A percentile compares a stretch with the other conserved stretches of the same genome.
These are phyloP conservation scores for Aureobasidium vineae DNA, from an alignment of 2,329 filamentous ascomycete species.

Conservation along the genomic window DNA sequence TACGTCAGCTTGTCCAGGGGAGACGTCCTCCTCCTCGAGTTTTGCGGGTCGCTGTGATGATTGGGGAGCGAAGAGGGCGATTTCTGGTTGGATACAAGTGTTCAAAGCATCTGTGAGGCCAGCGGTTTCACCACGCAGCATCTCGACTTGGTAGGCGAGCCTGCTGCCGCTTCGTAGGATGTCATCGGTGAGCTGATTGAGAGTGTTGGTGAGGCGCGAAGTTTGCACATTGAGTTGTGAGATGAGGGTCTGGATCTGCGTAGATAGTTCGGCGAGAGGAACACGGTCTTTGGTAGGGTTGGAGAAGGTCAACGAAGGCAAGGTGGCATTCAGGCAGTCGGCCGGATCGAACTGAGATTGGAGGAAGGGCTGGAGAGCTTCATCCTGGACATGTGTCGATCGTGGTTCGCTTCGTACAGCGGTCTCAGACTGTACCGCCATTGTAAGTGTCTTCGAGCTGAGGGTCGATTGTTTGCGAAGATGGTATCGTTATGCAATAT, in stretches of 20 bases:
- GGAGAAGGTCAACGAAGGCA: constrained; percentile 64
- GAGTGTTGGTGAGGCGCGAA: constrained; percentile 71
- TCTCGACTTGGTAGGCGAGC: constrained; percentile 90
- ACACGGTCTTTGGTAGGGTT: constrained; percentile 42
- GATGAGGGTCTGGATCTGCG: constrained; percentile 78
- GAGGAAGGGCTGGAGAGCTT: constrained; percentile 72
- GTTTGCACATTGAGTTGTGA: constrained; percentile 88
- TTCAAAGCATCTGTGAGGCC: constrained; percentile 75
- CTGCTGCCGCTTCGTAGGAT: constrained; percentile 86
- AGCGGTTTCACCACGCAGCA: constrained; percentile 82
- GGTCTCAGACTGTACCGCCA: constrained; percentile 26
- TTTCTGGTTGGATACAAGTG: constrained; percentile 68
- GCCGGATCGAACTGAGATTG: constrained; percentile 75
- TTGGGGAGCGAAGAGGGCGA: constrained; percentile 62
- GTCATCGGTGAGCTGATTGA: constrained; percentile 91
- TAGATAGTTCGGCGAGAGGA: constrained; percentile 71
- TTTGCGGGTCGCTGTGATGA: background rate
- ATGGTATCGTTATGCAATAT: background rate
- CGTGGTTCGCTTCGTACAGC: constrained; percentile 32
- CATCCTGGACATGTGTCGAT: constrained; percentile 67
- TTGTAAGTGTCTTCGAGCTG: background rate
- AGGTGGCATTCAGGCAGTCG: constrained; percentile 75
- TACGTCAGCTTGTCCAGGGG: constrained; percentile 16
- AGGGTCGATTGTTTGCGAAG: background rate
- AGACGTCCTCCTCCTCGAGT: constrained; percentile 26